These are phyloP conservation scores for Dactylella cylindrospora DNA, from an alignment of 2,329 filamentous ascomycete genomes.

Conservation along the genomic window DNA sequence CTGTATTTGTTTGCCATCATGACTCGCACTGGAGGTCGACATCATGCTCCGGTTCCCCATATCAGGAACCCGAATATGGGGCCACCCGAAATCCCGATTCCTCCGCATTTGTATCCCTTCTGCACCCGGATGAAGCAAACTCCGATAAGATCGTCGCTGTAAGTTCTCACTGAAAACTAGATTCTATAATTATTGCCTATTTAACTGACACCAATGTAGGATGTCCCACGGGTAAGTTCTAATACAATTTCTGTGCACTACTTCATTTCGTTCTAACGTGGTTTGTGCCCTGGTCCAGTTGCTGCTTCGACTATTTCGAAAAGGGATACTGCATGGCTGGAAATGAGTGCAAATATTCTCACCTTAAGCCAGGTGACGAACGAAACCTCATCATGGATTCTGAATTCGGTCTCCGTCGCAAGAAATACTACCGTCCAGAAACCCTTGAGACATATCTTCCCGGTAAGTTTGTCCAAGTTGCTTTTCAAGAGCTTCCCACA, in stretches of 20 bases:
- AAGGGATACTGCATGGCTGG: conserved; percentile 33
- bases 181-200: too few relatives aligned
- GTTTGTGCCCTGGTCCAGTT: conserved; percentile 5
- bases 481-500: background rate
- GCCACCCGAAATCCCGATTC: too few relatives aligned
- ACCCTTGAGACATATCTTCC: conserved; percentile 39
- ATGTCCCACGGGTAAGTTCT: conserved; percentile 42
- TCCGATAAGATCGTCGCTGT: conserved; percentile 37
- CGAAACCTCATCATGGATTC: conserved; percentile 43
- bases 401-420: conserved; percentile 32
- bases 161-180: conserved; percentile 1
- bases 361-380: conserved; percentile 27
- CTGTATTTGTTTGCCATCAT: too few relatives aligned
- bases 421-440: conserved; percentile 40
- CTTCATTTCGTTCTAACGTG: conserved; percentile 9
- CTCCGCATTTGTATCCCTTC: conserved; percentile 28
- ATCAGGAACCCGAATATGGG: too few relatives aligned
- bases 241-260: background rate
- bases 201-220: too few relatives aligned
- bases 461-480: conserved; percentile 11
- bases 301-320: conserved; percentile 40
- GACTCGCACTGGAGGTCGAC: too few relatives aligned
- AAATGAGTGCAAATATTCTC: conserved; percentile 43
- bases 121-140: conserved; percentile 39
- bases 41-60: too few relatives aligned